Percentiles rank a stretch among this genome's conserved stretches.
Conservation (phyloP, 2,329 filamentous ascomycete genomes). For the Thermochaetoides dissita region DNA sequence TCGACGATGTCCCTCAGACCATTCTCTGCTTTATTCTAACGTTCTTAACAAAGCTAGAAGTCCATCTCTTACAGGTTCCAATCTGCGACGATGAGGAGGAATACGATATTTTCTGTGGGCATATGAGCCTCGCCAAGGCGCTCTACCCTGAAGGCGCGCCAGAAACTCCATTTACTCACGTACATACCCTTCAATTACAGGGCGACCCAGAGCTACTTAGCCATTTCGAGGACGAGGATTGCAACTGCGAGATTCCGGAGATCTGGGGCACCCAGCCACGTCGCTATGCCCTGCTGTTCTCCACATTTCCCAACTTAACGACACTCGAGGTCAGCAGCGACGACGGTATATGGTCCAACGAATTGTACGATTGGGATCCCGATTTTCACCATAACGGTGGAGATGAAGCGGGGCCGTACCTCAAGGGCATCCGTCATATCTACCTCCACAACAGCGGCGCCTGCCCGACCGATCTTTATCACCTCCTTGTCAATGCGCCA, state of each 20-base stretch:
- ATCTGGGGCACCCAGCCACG: constrained; percentile 12
- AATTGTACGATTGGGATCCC: constrained; percentile 1
- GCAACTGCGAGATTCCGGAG: constrained; percentile 11
- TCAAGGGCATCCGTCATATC: constrained; percentile 12
- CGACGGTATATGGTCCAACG: constrained; percentile 13
- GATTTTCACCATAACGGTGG: not conserved
- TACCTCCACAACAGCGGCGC: constrained; percentile 16
- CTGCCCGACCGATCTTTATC: constrained; percentile 13
- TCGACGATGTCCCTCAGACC: constrained; percentile 12
- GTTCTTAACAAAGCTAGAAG: constrained; percentile 12
- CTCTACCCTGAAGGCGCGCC: no score
- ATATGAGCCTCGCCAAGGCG: constrained; percentile 4
- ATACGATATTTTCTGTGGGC: constrained; percentile 10
- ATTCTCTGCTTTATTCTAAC: constrained; percentile 12
- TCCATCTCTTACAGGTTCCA: constrained; percentile 15
- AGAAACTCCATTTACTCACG: constrained; percentile 9
- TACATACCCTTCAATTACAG: constrained; percentile 16
- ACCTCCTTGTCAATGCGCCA: constrained; percentile 14
- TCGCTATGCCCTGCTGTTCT: constrained; percentile 11
- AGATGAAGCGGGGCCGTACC: constrained; percentile 4
- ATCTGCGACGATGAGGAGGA: constrained; percentile 14
- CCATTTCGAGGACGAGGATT: constrained; percentile 13
- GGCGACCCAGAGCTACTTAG: constrained; percentile 15
- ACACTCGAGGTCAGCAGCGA: constrained; percentile 17
- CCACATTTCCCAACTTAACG: constrained; percentile 11